Percentiles rank a stretch among this genome's conserved stretches.
These are phyloP conservation scores for Echinosophora koreensis DNA, from an alignment of 306 rosid species.

Conservation along the genomic window DNA sequence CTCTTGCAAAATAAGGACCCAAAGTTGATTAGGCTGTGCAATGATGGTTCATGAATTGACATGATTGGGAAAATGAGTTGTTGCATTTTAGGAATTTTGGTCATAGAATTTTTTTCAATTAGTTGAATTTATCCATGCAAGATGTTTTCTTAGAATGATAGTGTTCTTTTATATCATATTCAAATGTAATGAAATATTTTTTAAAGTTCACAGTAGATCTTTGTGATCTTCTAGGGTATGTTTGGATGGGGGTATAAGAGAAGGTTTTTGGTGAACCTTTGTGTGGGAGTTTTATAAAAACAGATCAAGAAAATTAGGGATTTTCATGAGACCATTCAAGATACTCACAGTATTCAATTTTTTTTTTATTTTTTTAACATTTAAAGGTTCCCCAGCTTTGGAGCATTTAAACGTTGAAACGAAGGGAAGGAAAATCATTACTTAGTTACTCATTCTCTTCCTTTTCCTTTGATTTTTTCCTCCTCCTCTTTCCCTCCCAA, in stretches of 20 bases:
- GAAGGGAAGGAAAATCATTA: background rate
- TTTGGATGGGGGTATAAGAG: conserved; percentile 31
- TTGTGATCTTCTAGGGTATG: conserved; percentile 12
- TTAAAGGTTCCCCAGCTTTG: background rate
- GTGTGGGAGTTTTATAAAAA: background rate
- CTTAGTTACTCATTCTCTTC: conserved; percentile 10
- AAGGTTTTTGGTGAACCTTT: conserved; percentile 24
- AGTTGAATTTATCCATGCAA: background rate
- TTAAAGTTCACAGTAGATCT: background rate
- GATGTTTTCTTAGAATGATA: conserved; percentile 32
- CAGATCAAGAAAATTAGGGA: background rate
- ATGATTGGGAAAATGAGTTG: conserved; percentile 21
- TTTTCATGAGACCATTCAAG: conserved; percentile 11
- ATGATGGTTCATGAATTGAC: conserved; percentile 3
- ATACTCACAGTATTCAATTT: background rate
- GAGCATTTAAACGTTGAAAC: conserved; percentile 17
- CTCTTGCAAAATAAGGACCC: background rate
- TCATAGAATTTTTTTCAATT: conserved; percentile 6
- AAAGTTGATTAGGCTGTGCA: background rate
- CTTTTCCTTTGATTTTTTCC: background rate
- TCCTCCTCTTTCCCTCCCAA: background rate
- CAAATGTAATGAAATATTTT: conserved; percentile 36
- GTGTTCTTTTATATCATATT: background rate
- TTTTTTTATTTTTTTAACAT: background rate
- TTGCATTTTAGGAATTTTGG: conserved; percentile 31